Evolutionary conservation across 2,329 filamentous ascomycete genomes (phyloP).

Genomic region (Claviceps africana): DNA sequence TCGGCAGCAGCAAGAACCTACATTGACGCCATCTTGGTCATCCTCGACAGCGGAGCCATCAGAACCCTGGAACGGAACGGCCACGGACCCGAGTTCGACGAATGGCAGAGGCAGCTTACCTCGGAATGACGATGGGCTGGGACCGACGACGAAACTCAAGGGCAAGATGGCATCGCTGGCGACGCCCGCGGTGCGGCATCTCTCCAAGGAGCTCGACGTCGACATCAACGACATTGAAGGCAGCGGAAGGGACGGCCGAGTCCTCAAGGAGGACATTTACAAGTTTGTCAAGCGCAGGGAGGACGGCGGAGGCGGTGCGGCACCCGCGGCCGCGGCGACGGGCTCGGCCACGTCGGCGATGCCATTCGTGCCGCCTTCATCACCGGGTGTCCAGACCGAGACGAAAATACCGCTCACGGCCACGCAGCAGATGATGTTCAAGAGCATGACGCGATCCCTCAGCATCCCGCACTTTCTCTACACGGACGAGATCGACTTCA

Average conservation of each 20-base stretch:
- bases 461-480: constrained; percentile 92
- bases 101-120: neutral
- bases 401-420: constrained; percentile 56
- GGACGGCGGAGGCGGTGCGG: constrained; percentile 14
- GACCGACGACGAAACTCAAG: constrained; percentile 20
- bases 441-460: constrained; percentile 85
- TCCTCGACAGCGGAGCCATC: constrained; percentile 6
- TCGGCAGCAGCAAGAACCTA: no score
- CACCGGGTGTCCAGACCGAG: constrained; percentile 47
- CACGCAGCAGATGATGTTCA: constrained; percentile 90
- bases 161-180: constrained; percentile 63
- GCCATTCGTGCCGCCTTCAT: no score
- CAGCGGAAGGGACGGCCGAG: constrained; percentile 80
- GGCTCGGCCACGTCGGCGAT: constrained; percentile 3
- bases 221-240: constrained; percentile 68
- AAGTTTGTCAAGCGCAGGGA: constrained; percentile 47
- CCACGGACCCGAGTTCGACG: neutral
- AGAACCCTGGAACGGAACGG: neutral
- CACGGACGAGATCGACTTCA: constrained; percentile 77
- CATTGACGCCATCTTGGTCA: constrained; percentile 11
- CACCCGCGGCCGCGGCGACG: constrained; percentile 9
- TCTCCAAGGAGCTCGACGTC: constrained; percentile 66
- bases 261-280: constrained; percentile 84
- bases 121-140: constrained; percentile 2
- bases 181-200: constrained; percentile 81